Evolutionary conservation across 164 flowering plant species (phyloP), one percentile per base, ranked within the genome.

Genomic region (Macadamia tetraphylla): DNA sequence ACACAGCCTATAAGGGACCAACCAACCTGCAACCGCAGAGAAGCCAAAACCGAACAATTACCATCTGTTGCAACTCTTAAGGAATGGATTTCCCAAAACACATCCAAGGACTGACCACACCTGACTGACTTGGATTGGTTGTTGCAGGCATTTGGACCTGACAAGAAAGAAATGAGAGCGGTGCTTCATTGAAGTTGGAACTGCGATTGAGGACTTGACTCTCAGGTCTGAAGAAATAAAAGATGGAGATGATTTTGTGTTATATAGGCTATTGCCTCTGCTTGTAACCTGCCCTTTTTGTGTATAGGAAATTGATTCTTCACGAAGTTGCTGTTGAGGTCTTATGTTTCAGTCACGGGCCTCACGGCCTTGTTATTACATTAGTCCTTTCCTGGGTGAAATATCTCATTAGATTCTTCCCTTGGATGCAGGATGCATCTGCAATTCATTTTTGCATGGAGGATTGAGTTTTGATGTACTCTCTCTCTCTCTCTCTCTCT

Each of bases 101-200:
- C 40, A 35, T 35, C 40, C 3, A 5, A 35, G 40, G 40, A 2
- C 40, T 35, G 3, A 35, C 13, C 13, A 11, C 7, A 9, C 13
- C 9, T 11, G 12, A 46, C 51, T 46, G 51, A 8, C 51, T 3
- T 8, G 51, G 9, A 11, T 46, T 46, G 6, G 6, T 17, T 53
- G 46, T 61, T 74, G 74, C 90, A 92, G 98, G 63, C 82, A 40
- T 90, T 53, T 74, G 98, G 98, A 74, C 80, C 92, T 15, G 98
- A 92, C 65, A 79, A 93, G 83, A 88, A 90, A 74, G 86, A 85
- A 77, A 74, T 88, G 53, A 84, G 77, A 70, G 80, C 81, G 59
- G 81, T 77, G 69, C 88, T 90, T 73, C 93, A 85, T 55, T 88
- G 79, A 71, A 71, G 14, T 11, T 15, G 43, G 53, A 43, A 35